phyloP scores from a whole-genome alignment of 2,329 filamentous ascomycete genomes.

The Elsinoe australis region DNA sequence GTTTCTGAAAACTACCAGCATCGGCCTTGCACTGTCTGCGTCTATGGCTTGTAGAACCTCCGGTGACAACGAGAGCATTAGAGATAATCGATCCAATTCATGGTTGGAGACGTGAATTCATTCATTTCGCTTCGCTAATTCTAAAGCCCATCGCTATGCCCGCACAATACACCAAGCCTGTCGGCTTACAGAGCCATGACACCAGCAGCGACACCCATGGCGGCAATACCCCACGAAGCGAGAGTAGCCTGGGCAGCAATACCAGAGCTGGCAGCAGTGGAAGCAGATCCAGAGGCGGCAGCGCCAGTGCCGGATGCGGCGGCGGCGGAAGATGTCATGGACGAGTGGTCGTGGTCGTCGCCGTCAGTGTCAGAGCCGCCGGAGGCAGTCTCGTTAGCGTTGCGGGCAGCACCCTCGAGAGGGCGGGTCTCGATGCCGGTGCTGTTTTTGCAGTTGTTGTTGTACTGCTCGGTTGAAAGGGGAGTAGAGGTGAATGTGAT shows the following conservation, averaged over 20 bases:
- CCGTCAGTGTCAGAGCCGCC: background rate
- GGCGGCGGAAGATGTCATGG: slow-evolving; percentile 17
- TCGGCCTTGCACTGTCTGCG: too few relatives aligned
- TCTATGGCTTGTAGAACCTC: too few relatives aligned
- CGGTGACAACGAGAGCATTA: too few relatives aligned
- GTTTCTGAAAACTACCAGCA: too few relatives aligned
- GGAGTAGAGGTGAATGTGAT: slow-evolving; percentile 55
- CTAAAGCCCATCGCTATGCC: slow-evolving; percentile 14
- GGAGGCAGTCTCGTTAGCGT: slow-evolving; percentile 18
- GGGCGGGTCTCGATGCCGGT: slow-evolving; percentile 46
- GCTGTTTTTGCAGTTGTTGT: slow-evolving; percentile 50
- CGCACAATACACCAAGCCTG: too few relatives aligned
- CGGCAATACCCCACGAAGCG: slow-evolving; percentile 31
- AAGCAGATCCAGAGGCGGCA: slow-evolving; percentile 16
- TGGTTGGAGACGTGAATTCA: too few relatives aligned
- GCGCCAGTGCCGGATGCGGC: slow-evolving; percentile 13
- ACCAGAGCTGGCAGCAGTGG: slow-evolving; percentile 19
- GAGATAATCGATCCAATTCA: too few relatives aligned
- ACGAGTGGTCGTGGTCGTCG: slow-evolving; percentile 16
- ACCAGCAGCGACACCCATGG: slow-evolving; percentile 26
- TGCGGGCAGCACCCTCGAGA: slow-evolving; percentile 32
- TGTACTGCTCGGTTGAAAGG: slow-evolving; percentile 37
- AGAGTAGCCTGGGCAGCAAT: slow-evolving; percentile 29
- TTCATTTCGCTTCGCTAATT: too few relatives aligned
- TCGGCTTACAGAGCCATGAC: slow-evolving; percentile 23